These are phyloP conservation scores for Apiotrichum porosum DNA, from an alignment of 1,284 basidiomycete species.

Conservation along the genomic window DNA sequence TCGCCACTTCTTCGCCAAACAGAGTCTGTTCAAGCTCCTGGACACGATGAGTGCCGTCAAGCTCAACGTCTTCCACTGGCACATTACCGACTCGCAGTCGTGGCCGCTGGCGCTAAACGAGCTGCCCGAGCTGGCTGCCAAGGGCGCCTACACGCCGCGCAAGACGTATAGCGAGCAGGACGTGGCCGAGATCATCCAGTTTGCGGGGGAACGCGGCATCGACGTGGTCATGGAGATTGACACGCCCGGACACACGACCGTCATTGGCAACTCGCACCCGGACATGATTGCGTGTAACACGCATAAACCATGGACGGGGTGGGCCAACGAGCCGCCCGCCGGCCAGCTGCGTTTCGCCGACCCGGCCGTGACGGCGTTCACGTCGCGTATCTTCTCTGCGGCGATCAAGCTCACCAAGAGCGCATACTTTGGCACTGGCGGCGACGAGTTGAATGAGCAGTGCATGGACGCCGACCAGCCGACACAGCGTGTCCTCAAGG, in stretches of 20 bases:
- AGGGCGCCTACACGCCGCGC: constrained; percentile 63
- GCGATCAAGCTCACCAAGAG: constrained; percentile 33
- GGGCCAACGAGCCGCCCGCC: constrained; percentile 61
- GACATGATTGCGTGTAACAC: constrained; percentile 69
- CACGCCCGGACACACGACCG: constrained; percentile 63
- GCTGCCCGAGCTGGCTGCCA: constrained; percentile 59
- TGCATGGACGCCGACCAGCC: constrained; percentile 63
- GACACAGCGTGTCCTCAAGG: constrained; percentile 56
- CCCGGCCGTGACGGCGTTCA: constrained; percentile 51
- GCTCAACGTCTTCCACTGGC: constrained; percentile 48
- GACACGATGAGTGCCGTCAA: constrained; percentile 85
- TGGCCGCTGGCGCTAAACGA: constrained; percentile 67
- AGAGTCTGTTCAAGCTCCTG: constrained; percentile 51
- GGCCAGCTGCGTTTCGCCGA: constrained; percentile 71
- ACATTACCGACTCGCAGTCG: constrained; percentile 42
- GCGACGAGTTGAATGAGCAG: constrained; percentile 70
- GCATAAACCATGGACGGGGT: constrained; percentile 56
- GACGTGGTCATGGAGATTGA: constrained; percentile 72
- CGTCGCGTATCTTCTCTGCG: constrained; percentile 51
- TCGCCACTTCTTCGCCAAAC: constrained; percentile 2
- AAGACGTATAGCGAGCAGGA: constrained; percentile 61
- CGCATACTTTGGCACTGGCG: constrained; percentile 68
- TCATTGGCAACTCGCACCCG: constrained; percentile 62
- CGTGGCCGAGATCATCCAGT: constrained; percentile 61
- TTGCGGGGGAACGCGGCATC: constrained; percentile 73